Evolutionary conservation across 306 rosid genomes (phyloP), one percentile per base, ranked within the genome.

Genomic region (Fagus sylvatica): DNA sequence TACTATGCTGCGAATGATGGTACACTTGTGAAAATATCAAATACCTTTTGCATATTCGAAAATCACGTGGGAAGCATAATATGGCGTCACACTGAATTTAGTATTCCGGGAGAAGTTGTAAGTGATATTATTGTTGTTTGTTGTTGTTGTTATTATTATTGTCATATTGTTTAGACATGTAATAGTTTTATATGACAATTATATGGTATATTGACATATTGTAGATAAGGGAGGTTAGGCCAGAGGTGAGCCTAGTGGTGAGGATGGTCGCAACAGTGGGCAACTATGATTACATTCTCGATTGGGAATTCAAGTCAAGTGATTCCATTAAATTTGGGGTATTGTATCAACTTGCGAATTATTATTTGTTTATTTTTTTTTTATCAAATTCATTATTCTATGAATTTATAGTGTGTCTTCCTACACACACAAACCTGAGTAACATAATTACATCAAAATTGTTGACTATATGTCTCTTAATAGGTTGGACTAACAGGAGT

Each of bases 81-180:
- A 90, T 91, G 97, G 97, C 94, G 94, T 41, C 94, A 89, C 77
- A 80, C 94, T n/a, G 91, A 88, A 76, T 16, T 7, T 0, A 72
- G 1, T 6, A 51, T 87, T 57, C 84, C 86, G 1, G 17, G 74
- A 7, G 64, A 81, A 72, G 13, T 16, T 70, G 87, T 86, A 78
- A 30, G 72, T 40, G 3, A n/a, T 37, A 2, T 11, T 5, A 34
- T 30, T 61, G 3, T 19, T 7, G 4, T 0, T n/a, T n/a, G n/a
- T n/a, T n/a, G n/a, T n/a, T n/a, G n/a, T n/a, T n/a, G n/a, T n/a
- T n/a, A n/a, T n/a, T n/a, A n/a, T n/a, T n/a, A n/a, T n/a, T n/a
- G n/a, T n/a, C n/a, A n/a, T n/a, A n/a, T n/a, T n/a, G n/a, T n/a
- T n/a, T n/a, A n/a, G n/a, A n/a, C n/a, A n/a, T n/a, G n/a, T n/a